Base-by-base conservation (phyloP, 2,329 filamentous ascomycete species). In the Penicillium sp. region DNA sequence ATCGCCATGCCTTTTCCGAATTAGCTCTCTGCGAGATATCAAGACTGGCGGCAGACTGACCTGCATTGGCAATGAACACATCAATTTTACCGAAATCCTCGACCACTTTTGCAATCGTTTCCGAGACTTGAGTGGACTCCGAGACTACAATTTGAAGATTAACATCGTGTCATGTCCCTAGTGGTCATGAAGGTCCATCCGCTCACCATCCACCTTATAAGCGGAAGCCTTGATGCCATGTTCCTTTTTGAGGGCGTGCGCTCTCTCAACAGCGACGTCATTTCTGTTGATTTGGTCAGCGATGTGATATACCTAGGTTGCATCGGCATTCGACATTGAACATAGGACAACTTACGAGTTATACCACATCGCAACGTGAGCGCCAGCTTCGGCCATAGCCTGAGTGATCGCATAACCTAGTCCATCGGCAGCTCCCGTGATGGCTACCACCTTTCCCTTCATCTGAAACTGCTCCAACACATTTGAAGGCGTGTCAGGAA, bases 401-500 rank as follows among this genome's bases (percentile, higher is more conserved):
- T 80, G 74, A 0, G 76, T 69, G 4, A 78, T 76, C 0, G 78
- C 70, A 40, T 69, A 64, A 0, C 78, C 78, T 38, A 80, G 74
- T 0, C 78, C 78, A 38, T 78, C 77, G 0, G 76, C 72, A 0
- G 77, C 77, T 4, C 78, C 78, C 0, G 69, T 79, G 1, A 80
- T 66, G n/a, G 75, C 71, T 0, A 74, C 72, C 1, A 67, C 63
- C 48, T 51, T 79, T 8, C 71, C 76, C 5, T 61, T 68, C 61
- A 80, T 65, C 13, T 64, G 66, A 43, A 80, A 69, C 46, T 80
- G 78, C 40, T 79, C 71, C 1, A 79, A 46, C 1, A 79, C 78
- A 52, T 79, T 79, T 34, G 61, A 58, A 1, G 75, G 72, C 0
- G 70, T 76, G 51, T 70, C 59, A 4, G 74, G 74, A 47, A 74